Evolutionary conservation across 306 rosid species (phyloP).

Genomic region (Cicer judaicum): DNA sequence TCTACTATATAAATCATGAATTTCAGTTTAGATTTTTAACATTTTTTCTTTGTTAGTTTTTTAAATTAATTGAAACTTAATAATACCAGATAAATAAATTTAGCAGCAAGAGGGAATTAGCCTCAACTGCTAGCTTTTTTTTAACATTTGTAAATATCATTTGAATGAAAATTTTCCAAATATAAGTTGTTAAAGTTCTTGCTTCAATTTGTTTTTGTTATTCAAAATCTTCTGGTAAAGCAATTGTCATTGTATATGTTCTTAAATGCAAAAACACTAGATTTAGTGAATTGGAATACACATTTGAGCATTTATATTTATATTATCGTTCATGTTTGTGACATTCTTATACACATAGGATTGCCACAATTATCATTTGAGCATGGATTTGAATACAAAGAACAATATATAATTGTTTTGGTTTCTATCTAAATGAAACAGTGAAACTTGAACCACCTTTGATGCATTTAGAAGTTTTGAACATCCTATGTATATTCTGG

Average conservation of each 20-base stretch:
- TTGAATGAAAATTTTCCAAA: too few species aligned
- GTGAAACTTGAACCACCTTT: constrained; percentile 28
- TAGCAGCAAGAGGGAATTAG: too few species aligned
- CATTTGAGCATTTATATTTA: neutral
- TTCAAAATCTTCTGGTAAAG: too few species aligned
- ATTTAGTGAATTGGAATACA: neutral
- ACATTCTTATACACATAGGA: constrained; percentile 7
- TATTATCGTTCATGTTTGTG: constrained; percentile 2
- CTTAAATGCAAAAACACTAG: constrained; percentile 1
- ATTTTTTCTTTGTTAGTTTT: neutral
- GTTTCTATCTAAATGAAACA: constrained; percentile 24
- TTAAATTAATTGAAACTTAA: neutral
- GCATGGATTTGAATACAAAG: neutral
- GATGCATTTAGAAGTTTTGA: neutral
- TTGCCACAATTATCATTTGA: constrained; percentile 16
- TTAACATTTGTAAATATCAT: too few species aligned
- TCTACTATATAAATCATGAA: neutral
- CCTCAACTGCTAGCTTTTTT: too few species aligned
- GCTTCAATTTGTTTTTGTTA: too few species aligned
- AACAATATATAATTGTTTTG: constrained; percentile 31
- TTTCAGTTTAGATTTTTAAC: constrained; percentile 5
- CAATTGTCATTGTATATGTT: neutral
- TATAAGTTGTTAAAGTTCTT: too few species aligned
- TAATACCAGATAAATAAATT: neutral
- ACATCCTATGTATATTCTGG: constrained; percentile 45